Evolutionary conservation across 164 flowering plant species (phyloP).

Genomic region (Santalum album): DNA sequence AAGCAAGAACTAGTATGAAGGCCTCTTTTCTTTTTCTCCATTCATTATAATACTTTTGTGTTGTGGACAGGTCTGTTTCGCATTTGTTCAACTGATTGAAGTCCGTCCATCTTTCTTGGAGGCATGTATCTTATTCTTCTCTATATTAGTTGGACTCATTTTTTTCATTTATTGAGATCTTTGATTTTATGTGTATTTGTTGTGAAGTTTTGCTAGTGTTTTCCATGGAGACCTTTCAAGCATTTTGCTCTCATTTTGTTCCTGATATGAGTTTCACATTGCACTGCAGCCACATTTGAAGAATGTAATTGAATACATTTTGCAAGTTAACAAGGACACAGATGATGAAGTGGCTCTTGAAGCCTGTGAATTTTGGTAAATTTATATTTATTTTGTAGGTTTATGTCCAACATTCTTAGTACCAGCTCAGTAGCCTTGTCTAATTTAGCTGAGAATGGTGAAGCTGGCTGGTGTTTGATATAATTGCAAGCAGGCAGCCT

Average conservation of each 20-base stretch:
- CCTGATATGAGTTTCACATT: not conserved
- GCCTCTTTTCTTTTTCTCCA: not conserved
- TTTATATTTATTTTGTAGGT: not conserved
- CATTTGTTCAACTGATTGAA: constrained; percentile 90
- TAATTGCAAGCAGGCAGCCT: too few species aligned
- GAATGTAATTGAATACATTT: constrained; percentile 84
- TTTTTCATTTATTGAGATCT: not conserved
- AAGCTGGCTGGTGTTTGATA: too few species aligned
- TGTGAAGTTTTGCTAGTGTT: too few species aligned
- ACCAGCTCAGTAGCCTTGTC: not conserved
- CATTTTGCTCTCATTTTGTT: not conserved
- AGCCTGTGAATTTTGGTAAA: constrained; percentile 99
- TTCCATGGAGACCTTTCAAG: not conserved
- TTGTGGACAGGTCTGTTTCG: constrained; percentile 73
- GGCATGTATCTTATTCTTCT: constrained; percentile 33
- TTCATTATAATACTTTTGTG: not conserved
- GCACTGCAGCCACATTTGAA: constrained; percentile 74
- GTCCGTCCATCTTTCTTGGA: constrained; percentile 76
- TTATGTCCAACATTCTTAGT: constrained; percentile 1
- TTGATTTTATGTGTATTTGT: too few species aligned
- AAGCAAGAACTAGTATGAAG: too few species aligned
- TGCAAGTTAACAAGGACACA: constrained; percentile 83
- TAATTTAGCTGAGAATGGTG: not conserved
- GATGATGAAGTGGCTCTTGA: constrained; percentile 97
- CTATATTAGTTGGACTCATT: not conserved